Conservation (phyloP, 176 grass and related monocot genomes). For the Typha latifolia region DNA sequence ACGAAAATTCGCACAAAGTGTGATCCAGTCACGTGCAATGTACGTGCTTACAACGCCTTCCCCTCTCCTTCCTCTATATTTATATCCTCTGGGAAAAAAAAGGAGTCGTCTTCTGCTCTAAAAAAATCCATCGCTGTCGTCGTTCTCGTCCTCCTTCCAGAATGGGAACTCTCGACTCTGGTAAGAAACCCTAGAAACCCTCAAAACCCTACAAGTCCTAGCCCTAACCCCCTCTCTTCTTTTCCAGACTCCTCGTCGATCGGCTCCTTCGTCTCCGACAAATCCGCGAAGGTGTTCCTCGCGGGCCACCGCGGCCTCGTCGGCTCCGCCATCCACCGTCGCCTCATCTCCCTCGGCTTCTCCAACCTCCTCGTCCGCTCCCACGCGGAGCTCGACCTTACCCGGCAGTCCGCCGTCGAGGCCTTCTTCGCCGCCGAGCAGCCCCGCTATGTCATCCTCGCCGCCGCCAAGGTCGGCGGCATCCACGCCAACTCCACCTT, state of each 20-base stretch:
- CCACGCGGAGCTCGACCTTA: slow-evolving; percentile 62
- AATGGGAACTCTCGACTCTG: slow-evolving; percentile 37
- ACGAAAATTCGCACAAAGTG: not conserved
- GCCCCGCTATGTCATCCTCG: slow-evolving; percentile 59
- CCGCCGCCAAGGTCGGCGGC: slow-evolving; percentile 79
- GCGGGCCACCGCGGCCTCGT: slow-evolving; percentile 65
- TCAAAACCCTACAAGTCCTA: not conserved
- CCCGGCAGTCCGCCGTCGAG: slow-evolving; percentile 49
- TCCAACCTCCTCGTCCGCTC: slow-evolving; percentile 48
- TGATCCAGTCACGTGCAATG: not conserved
- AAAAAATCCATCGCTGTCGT: not conserved
- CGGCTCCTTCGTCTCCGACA: slow-evolving; percentile 50
- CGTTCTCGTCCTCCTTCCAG: not conserved
- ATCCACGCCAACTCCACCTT: slow-evolving; percentile 77
- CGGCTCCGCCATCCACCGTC: slow-evolving; percentile 49
- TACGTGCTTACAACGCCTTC: not conserved
- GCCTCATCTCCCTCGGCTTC: slow-evolving; percentile 45
- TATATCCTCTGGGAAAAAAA: too few species aligned
- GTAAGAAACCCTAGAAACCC: slow-evolving; percentile 7
- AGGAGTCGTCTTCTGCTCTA: too few species aligned
- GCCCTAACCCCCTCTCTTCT: too few species aligned
- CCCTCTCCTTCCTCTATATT: not conserved
- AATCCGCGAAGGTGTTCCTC: slow-evolving; percentile 54
- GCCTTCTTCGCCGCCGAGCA: slow-evolving; percentile 58
- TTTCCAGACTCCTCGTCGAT: not conserved